Evolutionary conservation across 1,284 basidiomycete species (phyloP).

Genomic region (Taiwanofungus camphoratus): DNA sequence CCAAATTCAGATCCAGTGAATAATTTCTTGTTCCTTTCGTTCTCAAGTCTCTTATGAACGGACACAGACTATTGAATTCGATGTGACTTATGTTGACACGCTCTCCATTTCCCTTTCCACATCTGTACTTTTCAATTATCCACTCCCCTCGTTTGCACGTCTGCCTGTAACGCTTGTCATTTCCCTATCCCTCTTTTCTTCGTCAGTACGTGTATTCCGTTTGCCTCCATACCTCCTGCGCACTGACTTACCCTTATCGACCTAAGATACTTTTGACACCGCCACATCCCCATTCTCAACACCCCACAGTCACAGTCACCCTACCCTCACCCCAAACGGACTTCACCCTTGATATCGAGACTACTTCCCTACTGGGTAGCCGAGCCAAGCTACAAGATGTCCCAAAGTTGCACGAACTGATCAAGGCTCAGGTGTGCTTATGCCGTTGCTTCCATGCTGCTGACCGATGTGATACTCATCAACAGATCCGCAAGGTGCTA

Average conservation of each 20-base stretch:
- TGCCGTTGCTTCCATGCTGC: conserved; percentile 11
- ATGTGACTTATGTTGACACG: conserved; percentile 64
- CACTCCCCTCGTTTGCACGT: conserved; percentile 71
- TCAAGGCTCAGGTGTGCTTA: conserved; percentile 65
- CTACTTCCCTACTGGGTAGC: conserved; percentile 76
- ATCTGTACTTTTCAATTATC: conserved; percentile 79
- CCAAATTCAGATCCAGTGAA: conserved; percentile 23
- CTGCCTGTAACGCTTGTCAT: conserved; percentile 76
- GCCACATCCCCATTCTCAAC: conserved; percentile 27
- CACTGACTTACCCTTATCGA: neutral
- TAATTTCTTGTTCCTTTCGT: neutral
- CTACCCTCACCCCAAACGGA: conserved; percentile 37
- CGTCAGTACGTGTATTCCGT: conserved; percentile 41
- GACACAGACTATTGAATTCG: conserved; percentile 52
- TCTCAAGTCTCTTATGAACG: neutral
- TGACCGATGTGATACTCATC: conserved; percentile 1
- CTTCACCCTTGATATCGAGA: conserved; percentile 62
- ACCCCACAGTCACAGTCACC: conserved; percentile 48
- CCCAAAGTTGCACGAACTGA: conserved; percentile 78
- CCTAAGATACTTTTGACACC: conserved; percentile 30
- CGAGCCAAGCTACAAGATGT: conserved; percentile 80
- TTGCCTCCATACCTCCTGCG: neutral
- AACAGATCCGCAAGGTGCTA: conserved; percentile 37
- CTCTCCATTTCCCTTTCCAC: conserved; percentile 75
- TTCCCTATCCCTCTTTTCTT: conserved; percentile 70